A percentile compares a stretch with the other conserved stretches of the same genome.
phyloP scores from a whole-genome alignment of 2,329 filamentous ascomycete genomes.

The Colletotrichum sp. region DNA sequence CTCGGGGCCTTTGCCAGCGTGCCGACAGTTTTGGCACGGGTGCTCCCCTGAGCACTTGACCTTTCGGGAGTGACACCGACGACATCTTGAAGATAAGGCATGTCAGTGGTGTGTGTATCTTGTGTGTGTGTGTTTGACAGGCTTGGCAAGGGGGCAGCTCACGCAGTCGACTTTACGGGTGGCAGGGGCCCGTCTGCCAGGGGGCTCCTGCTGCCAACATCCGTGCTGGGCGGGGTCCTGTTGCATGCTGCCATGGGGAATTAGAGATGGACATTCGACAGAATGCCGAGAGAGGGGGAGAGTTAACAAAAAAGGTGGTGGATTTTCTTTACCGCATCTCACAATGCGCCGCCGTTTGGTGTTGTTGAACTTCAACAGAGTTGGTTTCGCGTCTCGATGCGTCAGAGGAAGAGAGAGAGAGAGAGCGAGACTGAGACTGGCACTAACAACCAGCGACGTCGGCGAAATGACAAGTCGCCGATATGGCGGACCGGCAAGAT shows the following conservation, averaged over 20 bases:
- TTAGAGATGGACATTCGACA: background rate
- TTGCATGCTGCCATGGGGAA: constrained; percentile 10
- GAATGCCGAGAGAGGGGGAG: background rate
- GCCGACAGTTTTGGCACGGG: constrained; percentile 35
- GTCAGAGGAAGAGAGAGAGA: background rate
- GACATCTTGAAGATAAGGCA: constrained; percentile 20
- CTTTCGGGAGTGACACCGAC: constrained; percentile 36
- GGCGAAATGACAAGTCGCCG: constrained; percentile 20
- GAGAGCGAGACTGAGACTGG: background rate
- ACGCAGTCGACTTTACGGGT: constrained; percentile 23
- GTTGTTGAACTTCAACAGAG: background rate
- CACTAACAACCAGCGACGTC: constrained; percentile 2
- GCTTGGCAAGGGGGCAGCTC: background rate
- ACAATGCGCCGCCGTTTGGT: background rate
- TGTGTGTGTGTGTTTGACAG: background rate
- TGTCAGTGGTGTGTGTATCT: background rate
- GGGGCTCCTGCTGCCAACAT: constrained; percentile 3
- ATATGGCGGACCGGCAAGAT: background rate
- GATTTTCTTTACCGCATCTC: background rate
- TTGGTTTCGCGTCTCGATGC: background rate
- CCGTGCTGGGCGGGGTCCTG: constrained; percentile 8
- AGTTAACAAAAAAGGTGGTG: background rate
- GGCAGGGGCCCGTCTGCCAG: constrained; percentile 17
- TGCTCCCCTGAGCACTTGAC: constrained; percentile 38
- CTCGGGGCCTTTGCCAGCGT: constrained; percentile 32